Percentiles rank a stretch among this genome's conserved stretches.
These are phyloP conservation scores for Globisporangium spinosum DNA, from an alignment of 352 stramenopile genomes.

Conservation along the genomic window DNA sequence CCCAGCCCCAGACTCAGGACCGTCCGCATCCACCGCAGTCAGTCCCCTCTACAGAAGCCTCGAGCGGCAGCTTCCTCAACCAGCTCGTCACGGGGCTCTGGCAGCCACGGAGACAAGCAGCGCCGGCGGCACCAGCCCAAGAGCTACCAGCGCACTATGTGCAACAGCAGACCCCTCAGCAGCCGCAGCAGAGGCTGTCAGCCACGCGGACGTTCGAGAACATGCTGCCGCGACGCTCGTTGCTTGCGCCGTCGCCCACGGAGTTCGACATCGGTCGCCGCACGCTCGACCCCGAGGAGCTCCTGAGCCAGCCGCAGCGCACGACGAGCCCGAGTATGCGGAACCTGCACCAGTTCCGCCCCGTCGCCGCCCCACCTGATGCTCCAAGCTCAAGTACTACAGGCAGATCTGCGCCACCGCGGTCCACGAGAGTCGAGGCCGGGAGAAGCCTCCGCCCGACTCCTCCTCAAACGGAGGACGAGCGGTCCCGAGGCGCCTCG, in stretches of 20 bases:
- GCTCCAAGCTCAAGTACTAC: neutral
- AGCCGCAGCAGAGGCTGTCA: neutral
- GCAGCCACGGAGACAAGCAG: neutral
- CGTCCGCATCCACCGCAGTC: neutral
- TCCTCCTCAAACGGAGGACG: conserved; percentile 12
- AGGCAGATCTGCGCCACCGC: neutral
- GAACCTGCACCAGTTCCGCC: conserved; percentile 31
- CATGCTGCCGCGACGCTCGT: conserved; percentile 30
- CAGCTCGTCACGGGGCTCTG: conserved; percentile 5
- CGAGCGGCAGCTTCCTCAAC: conserved; percentile 5
- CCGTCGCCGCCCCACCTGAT: conserved; percentile 16
- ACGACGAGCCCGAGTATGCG: conserved; percentile 30
- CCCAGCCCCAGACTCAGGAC: neutral
- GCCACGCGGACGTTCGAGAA: conserved; percentile 23
- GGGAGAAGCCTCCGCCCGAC: conserved; percentile 16
- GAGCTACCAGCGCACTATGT: neutral
- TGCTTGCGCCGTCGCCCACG: conserved; percentile 23
- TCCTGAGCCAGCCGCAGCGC: conserved; percentile 9
- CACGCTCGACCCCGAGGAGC: conserved; percentile 28
- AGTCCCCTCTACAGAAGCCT: neutral
- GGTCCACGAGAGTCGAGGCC: conserved; percentile 2
- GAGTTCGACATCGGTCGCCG: conserved; percentile 21
- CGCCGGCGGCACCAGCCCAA: neutral
- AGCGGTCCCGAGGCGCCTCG: conserved; percentile 17
- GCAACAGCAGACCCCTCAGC: neutral